A percentile compares a stretch with the other conserved stretches of the same genome.
Conservation (phyloP, 116 monocot genomes). For the Papilionanthe hybrid region DNA sequence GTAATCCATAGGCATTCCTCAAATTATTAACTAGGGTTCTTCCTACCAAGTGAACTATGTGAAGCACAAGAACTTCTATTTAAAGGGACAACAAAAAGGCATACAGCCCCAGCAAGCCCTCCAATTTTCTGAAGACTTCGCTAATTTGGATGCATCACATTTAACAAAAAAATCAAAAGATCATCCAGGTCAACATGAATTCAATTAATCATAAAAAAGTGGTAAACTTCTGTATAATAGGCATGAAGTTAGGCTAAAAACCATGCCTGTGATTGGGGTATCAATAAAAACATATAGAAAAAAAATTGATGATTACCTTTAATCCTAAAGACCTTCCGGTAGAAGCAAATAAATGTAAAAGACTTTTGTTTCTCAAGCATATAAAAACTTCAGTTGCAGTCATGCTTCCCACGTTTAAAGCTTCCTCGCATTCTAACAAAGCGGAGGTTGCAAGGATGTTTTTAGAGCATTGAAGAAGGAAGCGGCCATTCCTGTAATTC, state of each 20-base stretch:
- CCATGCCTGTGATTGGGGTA: neutral
- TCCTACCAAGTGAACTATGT: neutral
- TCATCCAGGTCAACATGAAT: neutral
- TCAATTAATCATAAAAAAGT: neutral
- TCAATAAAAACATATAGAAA: neutral
- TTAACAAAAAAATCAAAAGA: neutral
- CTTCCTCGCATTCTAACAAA: slow-evolving; percentile 65
- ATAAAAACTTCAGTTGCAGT: slow-evolving; percentile 72
- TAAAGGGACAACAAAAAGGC: neutral
- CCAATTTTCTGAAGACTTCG: neutral
- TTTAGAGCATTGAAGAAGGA: slow-evolving; percentile 70
- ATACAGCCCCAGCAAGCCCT: neutral
- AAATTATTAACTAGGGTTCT: neutral
- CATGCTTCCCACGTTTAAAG: slow-evolving; percentile 69
- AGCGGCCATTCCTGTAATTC: slow-evolving; percentile 70
- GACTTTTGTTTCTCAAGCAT: slow-evolving; percentile 87
- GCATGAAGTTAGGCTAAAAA: neutral
- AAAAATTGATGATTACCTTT: slow-evolving; percentile 40
- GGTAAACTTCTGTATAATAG: neutral
- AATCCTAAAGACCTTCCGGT: slow-evolving; percentile 80
- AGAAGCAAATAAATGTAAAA: slow-evolving; percentile 92
- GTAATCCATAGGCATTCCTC: neutral
- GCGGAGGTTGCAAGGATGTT: slow-evolving; percentile 60
- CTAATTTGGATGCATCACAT: neutral
- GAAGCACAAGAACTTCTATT: neutral